Evolutionary conservation across 2,329 filamentous ascomycete species (phyloP).

Genomic region (Drechslera avenae): DNA sequence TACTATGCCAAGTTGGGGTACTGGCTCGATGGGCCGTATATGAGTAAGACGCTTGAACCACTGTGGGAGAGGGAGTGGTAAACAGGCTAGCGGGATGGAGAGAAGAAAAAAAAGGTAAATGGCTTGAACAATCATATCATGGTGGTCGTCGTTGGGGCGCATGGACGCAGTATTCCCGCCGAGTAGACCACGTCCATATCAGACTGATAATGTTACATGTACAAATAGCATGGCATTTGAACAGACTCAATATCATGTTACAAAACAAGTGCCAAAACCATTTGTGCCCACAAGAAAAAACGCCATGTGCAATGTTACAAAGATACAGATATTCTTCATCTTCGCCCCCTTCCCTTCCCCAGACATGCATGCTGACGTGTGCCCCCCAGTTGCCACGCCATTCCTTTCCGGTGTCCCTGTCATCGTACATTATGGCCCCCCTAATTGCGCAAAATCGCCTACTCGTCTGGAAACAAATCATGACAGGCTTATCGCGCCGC

Average conservation of each 20-base stretch:
- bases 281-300: slow-evolving; percentile 18
- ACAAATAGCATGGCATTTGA: slow-evolving; percentile 8
- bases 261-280: slow-evolving; percentile 5
- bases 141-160: slow-evolving; percentile 7
- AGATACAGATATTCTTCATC: slow-evolving; percentile 6
- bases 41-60: slow-evolving; percentile 46
- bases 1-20: slow-evolving; percentile 96
- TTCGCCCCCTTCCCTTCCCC: not conserved
- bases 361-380: not conserved
- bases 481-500: slow-evolving; percentile 80
- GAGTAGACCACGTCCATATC: too few species aligned
- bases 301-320: slow-evolving; percentile 29
- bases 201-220: not conserved
- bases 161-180: not conserved
- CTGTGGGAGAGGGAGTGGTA: slow-evolving; percentile 42
- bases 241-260: slow-evolving; percentile 9
- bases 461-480: slow-evolving; percentile 31
- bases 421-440: not conserved
- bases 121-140: too few species aligned
- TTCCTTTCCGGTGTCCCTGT: not conserved
- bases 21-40: slow-evolving; percentile 86
- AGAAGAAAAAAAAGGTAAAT: too few species aligned
- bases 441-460: not conserved
- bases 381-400: not conserved
- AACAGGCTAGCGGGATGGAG: not conserved